Base-by-base conservation (phyloP, 371 early-diverging fungal species). In the Rhizopus microsporus region DNA sequence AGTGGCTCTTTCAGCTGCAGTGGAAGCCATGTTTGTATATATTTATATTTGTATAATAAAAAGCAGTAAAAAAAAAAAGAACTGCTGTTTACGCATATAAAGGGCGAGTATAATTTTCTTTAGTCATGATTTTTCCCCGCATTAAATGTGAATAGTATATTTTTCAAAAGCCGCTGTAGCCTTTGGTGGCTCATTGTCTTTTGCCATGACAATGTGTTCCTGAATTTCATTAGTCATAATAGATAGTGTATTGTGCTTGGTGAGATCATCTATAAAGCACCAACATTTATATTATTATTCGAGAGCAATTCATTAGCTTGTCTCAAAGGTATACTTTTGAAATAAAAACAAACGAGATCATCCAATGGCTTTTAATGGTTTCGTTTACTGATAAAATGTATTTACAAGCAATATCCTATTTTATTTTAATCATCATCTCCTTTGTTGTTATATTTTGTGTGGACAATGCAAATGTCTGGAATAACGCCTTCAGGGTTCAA, bases 401-500 rank as follows among this genome's bases (percentile, higher is more conserved):
- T 23, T 23, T 23, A 23, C 23, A 23, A 23, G 23, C 23, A 23
- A 1, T 23, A 39, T 39, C 13, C 13, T 39, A 8, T 39, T 39
- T 39, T 39, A 23, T 23, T 23, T 48, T 40, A 23, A 30, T 39
- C 32, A 31, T 53, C 39, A 39, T 48, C 38, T 57, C 57, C 30
- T 30, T 48, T 37, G 10, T 15, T 45, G 10, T 66, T 68, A 30
- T 59, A 50, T 38, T 68, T 68, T 15, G 68, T 68, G 13, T 39
- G 15, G 7, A 68, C 51, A 8, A 68, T 33, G 38, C 68, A 67
- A n/a, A 37, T 43, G 5, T 69, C 64, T 16, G 72, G 72, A 48
- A 72, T 72, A 9, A 52, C 23, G 17, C 78, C 81, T 57, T 76
- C 74, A 1, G 65, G 42, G 35, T 74, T 76, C 32, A 81, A 47